A percentile compares a stretch with the other conserved stretches of the same genome.
Evolutionary conservation across 148 eudicot species (phyloP).

Genomic region (Vaccinium macrocarpon): DNA sequence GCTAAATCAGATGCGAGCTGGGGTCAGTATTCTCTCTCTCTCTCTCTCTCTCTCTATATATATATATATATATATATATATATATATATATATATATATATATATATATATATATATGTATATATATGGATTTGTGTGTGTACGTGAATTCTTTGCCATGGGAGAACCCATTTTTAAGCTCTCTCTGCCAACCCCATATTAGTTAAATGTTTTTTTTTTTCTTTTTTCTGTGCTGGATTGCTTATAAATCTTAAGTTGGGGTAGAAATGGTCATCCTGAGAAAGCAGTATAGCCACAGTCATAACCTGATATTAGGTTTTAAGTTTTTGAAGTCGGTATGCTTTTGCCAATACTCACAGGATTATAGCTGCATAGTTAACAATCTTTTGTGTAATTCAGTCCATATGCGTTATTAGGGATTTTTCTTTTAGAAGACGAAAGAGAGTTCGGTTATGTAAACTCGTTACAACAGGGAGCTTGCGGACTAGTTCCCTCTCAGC

Average conservation of each 20-base stretch:
- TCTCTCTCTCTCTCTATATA: too few relatives aligned
- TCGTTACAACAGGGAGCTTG: not conserved
- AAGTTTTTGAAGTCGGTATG: not conserved
- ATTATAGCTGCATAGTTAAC: not conserved
- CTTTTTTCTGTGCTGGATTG: not conserved
- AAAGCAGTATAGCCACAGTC: not conserved
- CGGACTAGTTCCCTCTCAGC: not conserved
- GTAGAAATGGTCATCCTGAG: not conserved
- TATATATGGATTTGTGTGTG: not conserved
- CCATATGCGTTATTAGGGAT: not conserved
- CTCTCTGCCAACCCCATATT: not conserved
- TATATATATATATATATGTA: too few relatives aligned
- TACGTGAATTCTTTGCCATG: too few relatives aligned
- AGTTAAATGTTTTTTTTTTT: not conserved
- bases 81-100: too few relatives aligned
- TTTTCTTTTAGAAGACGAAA: not conserved
- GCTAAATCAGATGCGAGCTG: conserved; percentile 98
- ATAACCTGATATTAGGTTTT: not conserved
- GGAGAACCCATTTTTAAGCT: not conserved
- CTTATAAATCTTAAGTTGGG: not conserved
- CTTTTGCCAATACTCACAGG: not conserved
- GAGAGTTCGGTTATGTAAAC: not conserved
- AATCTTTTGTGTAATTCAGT: not conserved
- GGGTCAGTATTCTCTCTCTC: conserved; percentile 48
- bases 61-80: too few relatives aligned